A percentile compares a stretch with the other conserved stretches of the same genome.
phyloP scores from a whole-genome alignment of 2,329 filamentous ascomycete species.

The Colletotrichum noveboracense region DNA sequence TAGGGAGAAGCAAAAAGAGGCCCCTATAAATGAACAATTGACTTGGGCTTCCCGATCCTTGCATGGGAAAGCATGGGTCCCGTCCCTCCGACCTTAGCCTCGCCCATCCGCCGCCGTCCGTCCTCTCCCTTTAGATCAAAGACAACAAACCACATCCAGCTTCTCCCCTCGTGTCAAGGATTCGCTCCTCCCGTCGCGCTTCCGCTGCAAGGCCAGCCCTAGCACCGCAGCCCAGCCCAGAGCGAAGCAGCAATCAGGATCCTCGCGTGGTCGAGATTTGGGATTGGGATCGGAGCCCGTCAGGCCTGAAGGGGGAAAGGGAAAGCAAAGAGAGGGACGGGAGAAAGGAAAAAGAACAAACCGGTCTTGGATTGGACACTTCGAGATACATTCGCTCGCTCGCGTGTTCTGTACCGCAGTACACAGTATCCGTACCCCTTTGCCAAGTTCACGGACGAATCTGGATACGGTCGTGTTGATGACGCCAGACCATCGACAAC shows the following conservation, averaged over 20 bases:
- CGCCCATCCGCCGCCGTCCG: neutral
- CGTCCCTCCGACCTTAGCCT: neutral
- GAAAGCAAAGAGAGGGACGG: neutral
- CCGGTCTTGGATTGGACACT: neutral
- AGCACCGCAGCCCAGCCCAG: neutral
- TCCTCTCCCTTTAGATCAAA: conserved; percentile 9
- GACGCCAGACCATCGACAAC: neutral
- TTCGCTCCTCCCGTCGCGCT: neutral
- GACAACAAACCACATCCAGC: conserved; percentile 5
- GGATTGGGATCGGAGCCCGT: neutral
- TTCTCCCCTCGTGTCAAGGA: neutral
- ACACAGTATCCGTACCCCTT: neutral
- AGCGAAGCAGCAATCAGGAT: neutral
- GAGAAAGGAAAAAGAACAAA: neutral
- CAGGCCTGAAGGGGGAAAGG: neutral
- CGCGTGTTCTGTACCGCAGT: neutral
- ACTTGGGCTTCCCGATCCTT: neutral
- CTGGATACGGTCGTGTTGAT: neutral
- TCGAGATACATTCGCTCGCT: neutral
- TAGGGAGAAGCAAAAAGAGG: conserved; percentile 6
- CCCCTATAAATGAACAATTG: conserved; percentile 11
- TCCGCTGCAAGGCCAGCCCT: neutral
- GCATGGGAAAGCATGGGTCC: neutral
- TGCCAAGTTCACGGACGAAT: neutral
- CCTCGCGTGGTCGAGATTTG: neutral